Evolutionary conservation across 345 rosid species (phyloP), one percentile per base, ranked within the genome.

Genomic region (Linum tenue): DNA sequence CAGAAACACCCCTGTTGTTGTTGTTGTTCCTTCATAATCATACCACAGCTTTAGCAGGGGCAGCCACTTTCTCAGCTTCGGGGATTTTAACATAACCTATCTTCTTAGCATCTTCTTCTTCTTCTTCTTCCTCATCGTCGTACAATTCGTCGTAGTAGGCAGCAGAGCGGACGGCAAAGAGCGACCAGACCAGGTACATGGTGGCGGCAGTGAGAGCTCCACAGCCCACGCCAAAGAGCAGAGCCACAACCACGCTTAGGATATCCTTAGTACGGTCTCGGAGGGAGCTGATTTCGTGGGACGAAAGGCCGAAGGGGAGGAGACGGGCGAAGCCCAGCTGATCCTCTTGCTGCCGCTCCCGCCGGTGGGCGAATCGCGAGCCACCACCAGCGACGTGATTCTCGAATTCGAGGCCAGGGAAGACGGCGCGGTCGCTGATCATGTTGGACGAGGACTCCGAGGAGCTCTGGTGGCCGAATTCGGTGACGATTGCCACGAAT

Each of bases 171-270:
- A 76, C 73, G 37, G 84, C 69, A 69, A 88, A 83, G 38, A 92
- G 75, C 43, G 85, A 81, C 98, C 98, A 92, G 31, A 80, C 84
- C 72, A 92, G 79, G 76, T 85, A 92, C 90, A 92, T 82, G 59
- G 97, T 84, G 11, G 87, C 89, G 6, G 94, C 97, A 5, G 99
- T 88, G 55, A 94, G 85, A 56, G 97, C 96, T 7, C 99, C 99
- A 43, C 97, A 94, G 3, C 95, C 96, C 60, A 94, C 97, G 2
- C 97, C 99, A 44, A 94, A 88, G 1, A 94, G 78, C 57, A 94
- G 80, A 38, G 92, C 92, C 5, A 86, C 83, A 3, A 94, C 92
- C 16, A 94, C 95, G 74, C 96, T 88, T 10, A 94, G 83, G 56
- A 94, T 94, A 60, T 94, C 99, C 72, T 78, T 84, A 15, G 95